These are phyloP conservation scores for Exophiala bonariae DNA, from an alignment of 2,329 filamentous ascomycete genomes.

Conservation along the genomic window DNA sequence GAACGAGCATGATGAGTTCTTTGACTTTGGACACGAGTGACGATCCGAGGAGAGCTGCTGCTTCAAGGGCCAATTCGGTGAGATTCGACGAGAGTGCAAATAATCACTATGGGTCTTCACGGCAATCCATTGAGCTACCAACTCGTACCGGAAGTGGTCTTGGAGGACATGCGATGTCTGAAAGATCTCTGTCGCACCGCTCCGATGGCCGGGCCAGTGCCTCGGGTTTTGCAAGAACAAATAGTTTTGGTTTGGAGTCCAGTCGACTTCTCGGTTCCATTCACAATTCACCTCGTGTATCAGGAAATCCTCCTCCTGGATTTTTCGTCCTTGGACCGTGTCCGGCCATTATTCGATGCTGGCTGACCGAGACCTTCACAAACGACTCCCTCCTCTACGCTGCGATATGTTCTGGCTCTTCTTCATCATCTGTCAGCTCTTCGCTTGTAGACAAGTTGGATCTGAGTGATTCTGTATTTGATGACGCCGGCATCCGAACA, in stretches of 20 bases:
- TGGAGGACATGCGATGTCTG: conserved; percentile 77
- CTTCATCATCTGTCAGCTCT: conserved; percentile 78
- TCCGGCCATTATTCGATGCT: conserved; percentile 92
- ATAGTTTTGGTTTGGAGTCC: conserved; percentile 82
- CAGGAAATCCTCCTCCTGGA: conserved; percentile 69
- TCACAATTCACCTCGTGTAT: conserved; percentile 69
- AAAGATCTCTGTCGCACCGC: conserved; percentile 89
- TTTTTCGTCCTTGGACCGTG: conserved; percentile 84
- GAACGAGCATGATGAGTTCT: conserved; percentile 74
- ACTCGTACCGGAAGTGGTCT: conserved; percentile 77
- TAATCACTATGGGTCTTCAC: conserved; percentile 84
- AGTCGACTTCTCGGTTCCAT: conserved; percentile 65
- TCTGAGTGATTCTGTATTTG: conserved; percentile 65
- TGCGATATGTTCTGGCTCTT: conserved; percentile 87
- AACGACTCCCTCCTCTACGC: conserved; percentile 88
- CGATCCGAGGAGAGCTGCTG: conserved; percentile 72
- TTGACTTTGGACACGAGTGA: conserved; percentile 86
- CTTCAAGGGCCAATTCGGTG: conserved; percentile 93
- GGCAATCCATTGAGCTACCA: conserved; percentile 81
- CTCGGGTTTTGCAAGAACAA: conserved; percentile 79
- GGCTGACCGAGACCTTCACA: conserved; percentile 87
- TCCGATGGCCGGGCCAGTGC: conserved; percentile 95
- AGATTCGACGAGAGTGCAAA: conserved; percentile 95
- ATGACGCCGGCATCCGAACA: conserved; percentile 64
- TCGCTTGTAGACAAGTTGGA: conserved; percentile 74